Conservation (phyloP, 2,329 filamentous ascomycete genomes). For the Xylariaceae sp. region DNA sequence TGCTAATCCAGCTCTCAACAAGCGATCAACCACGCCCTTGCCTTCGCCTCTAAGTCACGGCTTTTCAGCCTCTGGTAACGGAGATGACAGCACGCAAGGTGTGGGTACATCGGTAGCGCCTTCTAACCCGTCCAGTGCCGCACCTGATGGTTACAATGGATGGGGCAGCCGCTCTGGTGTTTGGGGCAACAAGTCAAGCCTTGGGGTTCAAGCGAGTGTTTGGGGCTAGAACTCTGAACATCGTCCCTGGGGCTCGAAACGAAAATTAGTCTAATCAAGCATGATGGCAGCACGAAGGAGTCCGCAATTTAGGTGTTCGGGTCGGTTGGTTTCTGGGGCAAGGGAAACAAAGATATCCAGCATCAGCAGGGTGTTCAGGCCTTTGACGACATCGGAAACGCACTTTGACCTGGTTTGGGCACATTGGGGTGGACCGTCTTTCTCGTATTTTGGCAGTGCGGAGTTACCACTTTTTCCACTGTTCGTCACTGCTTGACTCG, state of each 20-base stretch:
- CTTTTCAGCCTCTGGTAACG: conserved; percentile 51
- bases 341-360: conserved; percentile 27
- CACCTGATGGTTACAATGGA: conserved; percentile 48
- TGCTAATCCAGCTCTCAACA: conserved; percentile 60
- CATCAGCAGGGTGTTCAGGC: conserved; percentile 33
- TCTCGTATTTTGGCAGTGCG: conserved; percentile 10
- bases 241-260: conserved; percentile 5
- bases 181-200: conserved; percentile 77
- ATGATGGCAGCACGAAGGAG: conserved; percentile 5
- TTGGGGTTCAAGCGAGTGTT: conserved; percentile 86
- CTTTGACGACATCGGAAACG: conserved; percentile 27
- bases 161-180: conserved; percentile 81
- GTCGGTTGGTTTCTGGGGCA: conserved; percentile 25
- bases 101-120: conserved; percentile 41
- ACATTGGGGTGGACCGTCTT: conserved; percentile 10
- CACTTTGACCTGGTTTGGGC: conserved; percentile 13
- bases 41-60: conserved; percentile 82
- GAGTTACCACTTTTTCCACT: conserved; percentile 6
- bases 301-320: conserved; percentile 29
- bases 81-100: conserved; percentile 40
- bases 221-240: conserved; percentile 64
- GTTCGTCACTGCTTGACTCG: conserved; percentile 7
- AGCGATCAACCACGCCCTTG: conserved; percentile 83
- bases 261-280: conserved; percentile 2
- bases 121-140: conserved; percentile 51